These are phyloP conservation scores for Sugiyamaella xylanicola DNA, from an alignment of 1,139 yeast species.

Conservation along the genomic window DNA sequence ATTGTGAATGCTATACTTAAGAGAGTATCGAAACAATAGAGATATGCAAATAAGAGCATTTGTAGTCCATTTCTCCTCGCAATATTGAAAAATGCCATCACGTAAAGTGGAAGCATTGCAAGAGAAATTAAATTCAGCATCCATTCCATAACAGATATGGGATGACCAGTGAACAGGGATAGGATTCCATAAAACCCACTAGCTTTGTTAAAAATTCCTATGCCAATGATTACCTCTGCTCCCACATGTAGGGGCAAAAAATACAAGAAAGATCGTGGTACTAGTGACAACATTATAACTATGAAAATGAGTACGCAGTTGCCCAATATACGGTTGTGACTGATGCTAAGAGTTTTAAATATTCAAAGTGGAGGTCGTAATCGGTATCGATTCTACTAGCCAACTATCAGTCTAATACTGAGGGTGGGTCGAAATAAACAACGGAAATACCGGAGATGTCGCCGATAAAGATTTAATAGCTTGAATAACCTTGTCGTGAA, in stretches of 20 bases:
- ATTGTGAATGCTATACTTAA: slow-evolving; percentile 69
- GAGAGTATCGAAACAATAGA: slow-evolving; percentile 68
- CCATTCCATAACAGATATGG: slow-evolving; percentile 83
- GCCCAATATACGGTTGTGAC: too few relatives aligned
- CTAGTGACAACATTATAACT: slow-evolving; percentile 24
- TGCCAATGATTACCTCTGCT: slow-evolving; percentile 78
- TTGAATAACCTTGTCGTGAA: too few relatives aligned
- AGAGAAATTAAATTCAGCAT: slow-evolving; percentile 69
- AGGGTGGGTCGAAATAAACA: neutral
- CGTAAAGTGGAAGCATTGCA: slow-evolving; percentile 63
- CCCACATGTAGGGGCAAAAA: slow-evolving; percentile 80
- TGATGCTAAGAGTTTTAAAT: too few relatives aligned
- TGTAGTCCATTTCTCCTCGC: slow-evolving; percentile 52
- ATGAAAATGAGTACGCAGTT: too few relatives aligned
- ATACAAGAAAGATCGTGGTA: slow-evolving; percentile 52
- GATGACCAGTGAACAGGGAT: slow-evolving; percentile 85
- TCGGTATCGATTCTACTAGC: too few relatives aligned
- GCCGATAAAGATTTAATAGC: too few relatives aligned
- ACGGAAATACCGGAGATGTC: neutral
- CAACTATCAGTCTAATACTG: too few relatives aligned
- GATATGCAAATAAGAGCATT: slow-evolving; percentile 62
- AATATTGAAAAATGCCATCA: slow-evolving; percentile 58
- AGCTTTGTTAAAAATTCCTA: slow-evolving; percentile 82
- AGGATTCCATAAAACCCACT: slow-evolving; percentile 86
- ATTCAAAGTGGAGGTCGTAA: too few relatives aligned